These are phyloP conservation scores for Metarhizium anisopliae DNA, from an alignment of 2,329 filamentous ascomycete genomes.

Conservation along the genomic window DNA sequence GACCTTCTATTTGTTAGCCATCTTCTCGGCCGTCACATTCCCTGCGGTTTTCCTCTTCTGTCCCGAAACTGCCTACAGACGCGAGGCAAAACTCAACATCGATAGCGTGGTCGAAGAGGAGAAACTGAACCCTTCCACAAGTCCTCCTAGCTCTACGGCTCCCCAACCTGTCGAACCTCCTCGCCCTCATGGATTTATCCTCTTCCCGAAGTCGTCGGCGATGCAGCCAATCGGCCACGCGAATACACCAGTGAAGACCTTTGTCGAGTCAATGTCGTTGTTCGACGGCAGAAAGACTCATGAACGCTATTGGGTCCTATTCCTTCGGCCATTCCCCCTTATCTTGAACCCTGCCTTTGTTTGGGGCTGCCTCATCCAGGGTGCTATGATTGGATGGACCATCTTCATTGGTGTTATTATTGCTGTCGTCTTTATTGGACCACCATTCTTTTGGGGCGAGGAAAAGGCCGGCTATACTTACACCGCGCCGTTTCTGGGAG, in stretches of 20 bases:
- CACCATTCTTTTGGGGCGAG: conserved; percentile 74
- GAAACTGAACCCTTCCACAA: conserved; percentile 6
- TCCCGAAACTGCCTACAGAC: conserved; percentile 73
- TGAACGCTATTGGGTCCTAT: conserved; percentile 57
- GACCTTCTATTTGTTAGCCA: conserved; percentile 82
- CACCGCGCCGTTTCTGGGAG: conserved; percentile 76
- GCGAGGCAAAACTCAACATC: conserved; percentile 58
- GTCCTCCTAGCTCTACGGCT: background rate
- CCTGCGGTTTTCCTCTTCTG: conserved; percentile 68
- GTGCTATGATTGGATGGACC: conserved; percentile 89
- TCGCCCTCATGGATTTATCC: conserved; percentile 17
- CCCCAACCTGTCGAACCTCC: conserved; percentile 1
- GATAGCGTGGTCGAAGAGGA: conserved; percentile 24
- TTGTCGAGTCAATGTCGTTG: conserved; percentile 49
- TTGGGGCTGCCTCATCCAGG: conserved; percentile 74
- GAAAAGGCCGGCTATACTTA: conserved; percentile 81
- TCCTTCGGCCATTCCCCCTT: conserved; percentile 70
- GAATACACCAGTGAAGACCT: conserved; percentile 45
- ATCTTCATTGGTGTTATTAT: conserved; percentile 83
- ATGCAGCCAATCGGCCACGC: conserved; percentile 26
- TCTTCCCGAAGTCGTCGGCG: conserved; percentile 22
- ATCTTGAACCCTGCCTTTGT: conserved; percentile 78
- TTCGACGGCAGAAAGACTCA: conserved; percentile 80
- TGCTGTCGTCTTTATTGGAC: conserved; percentile 71
- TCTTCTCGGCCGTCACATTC: conserved; percentile 65